These are phyloP conservation scores for Tulasnella calospora DNA, from an alignment of 768 basidiomycete genomes.

Conservation along the genomic window DNA sequence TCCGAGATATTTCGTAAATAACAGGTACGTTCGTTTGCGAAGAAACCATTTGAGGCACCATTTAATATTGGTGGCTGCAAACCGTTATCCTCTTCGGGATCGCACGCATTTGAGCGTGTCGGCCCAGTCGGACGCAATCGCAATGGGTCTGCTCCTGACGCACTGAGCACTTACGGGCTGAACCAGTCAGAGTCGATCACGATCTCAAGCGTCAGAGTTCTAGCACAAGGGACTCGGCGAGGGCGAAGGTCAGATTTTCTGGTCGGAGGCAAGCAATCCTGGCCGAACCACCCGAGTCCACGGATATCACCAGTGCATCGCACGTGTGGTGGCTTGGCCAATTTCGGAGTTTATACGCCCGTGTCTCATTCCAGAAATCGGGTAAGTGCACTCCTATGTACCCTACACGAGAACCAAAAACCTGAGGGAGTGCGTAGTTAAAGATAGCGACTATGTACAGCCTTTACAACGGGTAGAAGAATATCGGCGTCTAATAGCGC, in stretches of 20 bases:
- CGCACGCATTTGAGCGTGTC: background rate
- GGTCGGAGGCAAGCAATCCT: background rate
- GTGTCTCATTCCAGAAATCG: too few relatives aligned
- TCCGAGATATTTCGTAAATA: background rate
- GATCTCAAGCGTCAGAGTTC: background rate
- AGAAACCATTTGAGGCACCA: background rate
- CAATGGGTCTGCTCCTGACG: background rate
- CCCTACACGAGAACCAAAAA: background rate
- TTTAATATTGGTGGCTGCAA: background rate
- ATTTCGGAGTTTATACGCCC: too few relatives aligned
- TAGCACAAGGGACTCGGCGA: background rate
- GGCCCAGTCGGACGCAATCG: too few relatives aligned
- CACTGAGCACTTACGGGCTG: background rate
- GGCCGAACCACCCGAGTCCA: background rate
- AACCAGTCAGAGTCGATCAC: background rate
- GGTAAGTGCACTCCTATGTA: too few relatives aligned
- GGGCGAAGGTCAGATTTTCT: background rate
- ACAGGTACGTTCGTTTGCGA: background rate
- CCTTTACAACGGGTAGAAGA: too few relatives aligned
- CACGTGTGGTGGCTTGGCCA: background rate
- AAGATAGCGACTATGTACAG: too few relatives aligned
- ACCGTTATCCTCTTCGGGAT: background rate
- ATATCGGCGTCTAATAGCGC: too few relatives aligned
- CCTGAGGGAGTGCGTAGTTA: too few relatives aligned
- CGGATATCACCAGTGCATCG: background rate